Percentiles rank a stretch among this genome's conserved stretches.
Conservation (phyloP, 2,329 filamentous ascomycete genomes). For the Fusarium transvaalense region DNA sequence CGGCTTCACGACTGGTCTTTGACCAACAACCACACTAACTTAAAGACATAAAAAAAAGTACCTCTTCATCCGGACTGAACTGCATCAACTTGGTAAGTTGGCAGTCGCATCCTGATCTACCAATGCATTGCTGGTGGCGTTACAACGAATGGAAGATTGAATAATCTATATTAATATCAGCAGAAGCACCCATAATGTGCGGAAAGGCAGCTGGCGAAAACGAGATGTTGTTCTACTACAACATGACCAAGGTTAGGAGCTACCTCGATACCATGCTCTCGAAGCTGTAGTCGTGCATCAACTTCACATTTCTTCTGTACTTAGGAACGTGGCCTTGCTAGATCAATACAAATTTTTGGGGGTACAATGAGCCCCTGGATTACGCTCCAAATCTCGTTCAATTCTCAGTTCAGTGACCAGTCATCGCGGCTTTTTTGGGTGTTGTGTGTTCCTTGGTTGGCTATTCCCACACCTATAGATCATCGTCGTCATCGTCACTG, state of each 20-base stretch:
- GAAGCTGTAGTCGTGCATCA: slow-evolving; percentile 22
- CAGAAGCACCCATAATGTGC: slow-evolving; percentile 25
- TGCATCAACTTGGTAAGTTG: slow-evolving; percentile 36
- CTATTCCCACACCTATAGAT: slow-evolving; percentile 47
- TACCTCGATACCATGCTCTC: slow-evolving; percentile 3
- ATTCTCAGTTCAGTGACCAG: not conserved
- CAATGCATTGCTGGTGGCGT: slow-evolving; percentile 34
- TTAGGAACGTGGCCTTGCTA: slow-evolving; percentile 49
- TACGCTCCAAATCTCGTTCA: not conserved
- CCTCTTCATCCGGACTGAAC: slow-evolving; percentile 22
- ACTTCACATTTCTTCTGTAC: slow-evolving; percentile 44
- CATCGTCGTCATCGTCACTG: slow-evolving; percentile 77
- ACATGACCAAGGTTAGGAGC: slow-evolving; percentile 14
- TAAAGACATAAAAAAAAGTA: slow-evolving; percentile 32
- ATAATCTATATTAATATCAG: slow-evolving; percentile 44
- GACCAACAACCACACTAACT: slow-evolving; percentile 36
- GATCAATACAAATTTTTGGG: slow-evolving; percentile 49
- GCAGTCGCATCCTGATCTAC: slow-evolving; percentile 26
- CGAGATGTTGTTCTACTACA: not conserved
- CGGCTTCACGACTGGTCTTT: slow-evolving; percentile 22
- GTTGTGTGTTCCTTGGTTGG: not conserved
- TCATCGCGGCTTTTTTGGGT: not conserved
- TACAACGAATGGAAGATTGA: slow-evolving; percentile 33
- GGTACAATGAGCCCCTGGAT: slow-evolving; percentile 26
- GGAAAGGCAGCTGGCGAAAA: slow-evolving; percentile 13